Conservation (phyloP, 768 basidiomycete genomes). For the Rhizopogon rudus region DNA sequence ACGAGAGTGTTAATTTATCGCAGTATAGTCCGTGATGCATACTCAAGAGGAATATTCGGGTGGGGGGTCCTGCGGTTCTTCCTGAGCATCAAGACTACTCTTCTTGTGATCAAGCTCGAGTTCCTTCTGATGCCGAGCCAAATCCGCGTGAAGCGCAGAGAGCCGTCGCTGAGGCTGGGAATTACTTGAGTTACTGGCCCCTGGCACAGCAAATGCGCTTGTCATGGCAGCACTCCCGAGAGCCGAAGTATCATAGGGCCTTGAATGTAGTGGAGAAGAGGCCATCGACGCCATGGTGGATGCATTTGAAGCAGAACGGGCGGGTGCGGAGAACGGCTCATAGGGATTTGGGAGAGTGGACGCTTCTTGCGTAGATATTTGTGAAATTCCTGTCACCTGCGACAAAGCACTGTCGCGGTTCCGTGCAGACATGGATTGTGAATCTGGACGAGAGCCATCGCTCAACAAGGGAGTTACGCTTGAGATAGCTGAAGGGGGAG, state of each 20-base stretch:
- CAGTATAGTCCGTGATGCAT: background rate
- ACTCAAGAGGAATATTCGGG: slow-evolving; percentile 4
- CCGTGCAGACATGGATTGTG: slow-evolving; percentile 2
- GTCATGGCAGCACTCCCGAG: background rate
- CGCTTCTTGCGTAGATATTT: background rate
- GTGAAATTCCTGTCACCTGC: background rate
- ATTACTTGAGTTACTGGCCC: slow-evolving; percentile 48
- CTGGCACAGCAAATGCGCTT: slow-evolving; percentile 77
- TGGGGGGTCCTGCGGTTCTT: slow-evolving; percentile 3
- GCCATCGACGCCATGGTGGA: background rate
- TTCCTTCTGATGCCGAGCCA: slow-evolving; percentile 7
- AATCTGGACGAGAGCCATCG: background rate
- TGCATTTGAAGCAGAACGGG: background rate
- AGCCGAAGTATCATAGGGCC: background rate
- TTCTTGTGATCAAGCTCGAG: slow-evolving; percentile 6
- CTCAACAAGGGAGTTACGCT: background rate
- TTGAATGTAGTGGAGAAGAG: background rate
- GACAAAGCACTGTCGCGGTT: slow-evolving; percentile 4
- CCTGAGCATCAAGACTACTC: slow-evolving; percentile 3
- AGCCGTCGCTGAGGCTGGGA: background rate
- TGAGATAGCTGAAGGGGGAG: background rate
- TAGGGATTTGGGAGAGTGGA: slow-evolving; percentile 6
- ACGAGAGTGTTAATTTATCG: background rate
- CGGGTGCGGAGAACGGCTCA: slow-evolving; percentile 5
- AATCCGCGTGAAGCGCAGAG: slow-evolving; percentile 6